phyloP scores from a whole-genome alignment of 192 early-diverging fungal genomes.

The Backusella macrospora region DNA sequence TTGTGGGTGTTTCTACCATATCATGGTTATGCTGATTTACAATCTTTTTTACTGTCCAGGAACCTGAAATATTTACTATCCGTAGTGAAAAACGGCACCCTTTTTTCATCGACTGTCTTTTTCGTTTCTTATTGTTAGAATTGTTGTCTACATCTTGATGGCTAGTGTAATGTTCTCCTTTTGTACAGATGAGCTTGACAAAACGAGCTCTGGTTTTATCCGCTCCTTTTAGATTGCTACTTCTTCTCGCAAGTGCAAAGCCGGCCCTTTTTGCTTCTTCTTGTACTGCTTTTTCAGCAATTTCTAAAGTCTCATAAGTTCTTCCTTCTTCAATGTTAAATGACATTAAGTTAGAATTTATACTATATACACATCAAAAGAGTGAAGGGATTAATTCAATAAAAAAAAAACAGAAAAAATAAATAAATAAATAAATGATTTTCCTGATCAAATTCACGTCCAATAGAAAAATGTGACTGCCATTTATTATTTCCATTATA shows the following conservation, averaged over 20 bases:
- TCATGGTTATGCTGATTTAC: constrained; percentile 8
- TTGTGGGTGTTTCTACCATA: not conserved
- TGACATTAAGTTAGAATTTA: not conserved
- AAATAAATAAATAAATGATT: not conserved
- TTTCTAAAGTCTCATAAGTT: constrained; percentile 11
- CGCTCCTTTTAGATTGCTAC: constrained; percentile 10
- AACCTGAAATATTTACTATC: constrained; percentile 14
- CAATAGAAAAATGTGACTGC: constrained; percentile 7
- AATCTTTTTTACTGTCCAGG: constrained; percentile 7
- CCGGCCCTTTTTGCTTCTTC: constrained; percentile 4
- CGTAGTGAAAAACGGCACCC: constrained; percentile 3
- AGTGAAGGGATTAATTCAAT: not conserved
- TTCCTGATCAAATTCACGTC: not conserved
- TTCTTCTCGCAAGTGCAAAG: constrained; percentile 8
- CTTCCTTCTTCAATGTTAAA: constrained; percentile 16
- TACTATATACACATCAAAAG: not conserved
- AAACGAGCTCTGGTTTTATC: constrained; percentile 6
- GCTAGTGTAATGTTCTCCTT: constrained; percentile 8
- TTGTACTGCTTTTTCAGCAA: constrained; percentile 10
- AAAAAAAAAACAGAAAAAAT: not conserved
- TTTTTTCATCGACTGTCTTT: constrained; percentile 4
- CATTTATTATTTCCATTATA: not conserved
- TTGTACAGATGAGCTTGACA: constrained; percentile 8
- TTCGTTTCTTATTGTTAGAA: not conserved
- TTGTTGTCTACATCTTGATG: not conserved